These are phyloP conservation scores for Alternaria sp. DNA, from an alignment of 2,329 filamentous ascomycete genomes.

Conservation along the genomic window DNA sequence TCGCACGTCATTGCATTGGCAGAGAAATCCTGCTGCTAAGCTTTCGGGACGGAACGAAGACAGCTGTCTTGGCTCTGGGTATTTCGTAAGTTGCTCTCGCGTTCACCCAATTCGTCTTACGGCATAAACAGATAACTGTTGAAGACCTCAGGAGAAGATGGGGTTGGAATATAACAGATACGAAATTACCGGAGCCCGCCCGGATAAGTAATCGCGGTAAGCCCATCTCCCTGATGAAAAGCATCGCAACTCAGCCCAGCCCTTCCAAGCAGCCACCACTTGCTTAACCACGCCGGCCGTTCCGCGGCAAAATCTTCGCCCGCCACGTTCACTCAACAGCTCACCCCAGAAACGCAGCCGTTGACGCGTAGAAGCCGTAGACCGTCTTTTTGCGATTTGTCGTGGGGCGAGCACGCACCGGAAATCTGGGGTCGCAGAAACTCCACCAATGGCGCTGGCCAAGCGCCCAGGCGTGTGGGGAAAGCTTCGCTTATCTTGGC, in stretches of 20 bases:
- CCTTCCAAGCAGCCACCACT: neutral
- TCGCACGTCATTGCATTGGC: neutral
- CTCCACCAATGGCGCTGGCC: conserved; percentile 33
- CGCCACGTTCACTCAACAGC: neutral
- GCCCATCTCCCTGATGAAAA: neutral
- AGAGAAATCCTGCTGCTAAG: neutral
- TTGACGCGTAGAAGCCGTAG: neutral
- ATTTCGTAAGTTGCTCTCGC: neutral
- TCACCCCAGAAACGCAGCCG: neutral
- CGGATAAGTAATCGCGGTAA: neutral
- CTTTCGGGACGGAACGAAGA: neutral
- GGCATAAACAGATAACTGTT: neutral
- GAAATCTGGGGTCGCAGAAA: conserved; percentile 16
- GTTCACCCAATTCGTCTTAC: neutral
- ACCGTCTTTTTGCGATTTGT: neutral
- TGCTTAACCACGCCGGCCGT: neutral
- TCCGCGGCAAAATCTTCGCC: neutral
- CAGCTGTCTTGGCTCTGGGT: neutral
- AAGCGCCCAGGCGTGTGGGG: conserved; percentile 11
- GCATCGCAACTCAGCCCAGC: neutral
- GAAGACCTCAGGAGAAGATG: too few species aligned
- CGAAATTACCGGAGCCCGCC: neutral
- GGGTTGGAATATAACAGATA: neutral
- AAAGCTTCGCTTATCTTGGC: conserved; percentile 21
- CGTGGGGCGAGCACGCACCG: neutral